Evolutionary conservation across 371 early-diverging fungal species (phyloP).

Genomic region (Apophysomyces sp.): DNA sequence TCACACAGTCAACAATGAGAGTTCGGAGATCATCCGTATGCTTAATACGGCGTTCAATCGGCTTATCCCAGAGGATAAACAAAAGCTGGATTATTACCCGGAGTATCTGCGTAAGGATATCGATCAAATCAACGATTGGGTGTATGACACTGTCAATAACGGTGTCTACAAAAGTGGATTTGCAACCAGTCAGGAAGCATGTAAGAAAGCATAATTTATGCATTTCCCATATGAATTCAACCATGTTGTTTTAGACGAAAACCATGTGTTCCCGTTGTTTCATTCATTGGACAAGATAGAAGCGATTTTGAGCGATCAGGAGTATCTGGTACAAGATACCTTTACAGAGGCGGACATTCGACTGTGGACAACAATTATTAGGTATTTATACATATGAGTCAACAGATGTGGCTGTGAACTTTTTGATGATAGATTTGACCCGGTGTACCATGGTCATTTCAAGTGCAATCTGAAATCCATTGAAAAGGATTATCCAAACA

Average conservation of each 20-base stretch:
- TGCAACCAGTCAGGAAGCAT: slow-evolving; percentile 86
- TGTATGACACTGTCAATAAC: slow-evolving; percentile 86
- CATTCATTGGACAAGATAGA: slow-evolving; percentile 85
- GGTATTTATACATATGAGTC: too few species aligned
- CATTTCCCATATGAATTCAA: neutral
- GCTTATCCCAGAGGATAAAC: slow-evolving; percentile 60
- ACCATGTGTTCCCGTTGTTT: slow-evolving; percentile 73
- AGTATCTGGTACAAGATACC: slow-evolving; percentile 73
- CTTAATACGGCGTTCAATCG: slow-evolving; percentile 87
- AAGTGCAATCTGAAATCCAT: slow-evolving; percentile 87
- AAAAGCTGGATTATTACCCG: slow-evolving; percentile 78
- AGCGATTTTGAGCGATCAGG: slow-evolving; percentile 63
- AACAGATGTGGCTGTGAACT: too few species aligned
- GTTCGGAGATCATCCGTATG: slow-evolving; percentile 94
- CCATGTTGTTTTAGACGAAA: slow-evolving; percentile 50
- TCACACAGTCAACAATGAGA: slow-evolving; percentile 92
- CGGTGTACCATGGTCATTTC: slow-evolving; percentile 91
- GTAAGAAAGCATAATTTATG: slow-evolving; percentile 36
- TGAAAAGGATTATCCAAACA: slow-evolving; percentile 81
- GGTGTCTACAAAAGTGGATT: slow-evolving; percentile 90
- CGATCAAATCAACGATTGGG: slow-evolving; percentile 86
- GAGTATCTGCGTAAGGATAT: slow-evolving; percentile 70
- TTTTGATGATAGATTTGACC: slow-evolving; percentile 61
- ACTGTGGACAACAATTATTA: slow-evolving; percentile 89
- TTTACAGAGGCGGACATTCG: slow-evolving; percentile 94